Evolutionary conservation across 306 rosid genomes (phyloP).

Genomic region (Dalbergia cochinchinensis): DNA sequence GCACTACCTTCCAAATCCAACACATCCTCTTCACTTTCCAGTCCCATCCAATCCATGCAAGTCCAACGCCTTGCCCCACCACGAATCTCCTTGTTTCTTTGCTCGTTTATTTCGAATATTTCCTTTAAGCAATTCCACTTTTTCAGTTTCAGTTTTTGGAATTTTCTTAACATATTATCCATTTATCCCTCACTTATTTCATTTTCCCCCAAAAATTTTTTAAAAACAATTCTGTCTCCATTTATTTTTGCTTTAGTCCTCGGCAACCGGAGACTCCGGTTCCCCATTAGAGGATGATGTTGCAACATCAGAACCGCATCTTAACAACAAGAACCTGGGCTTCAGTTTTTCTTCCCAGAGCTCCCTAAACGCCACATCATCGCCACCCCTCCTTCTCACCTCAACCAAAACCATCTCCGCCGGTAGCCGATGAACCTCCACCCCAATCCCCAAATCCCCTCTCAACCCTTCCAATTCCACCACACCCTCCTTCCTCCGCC

Average conservation of each 20-base stretch:
- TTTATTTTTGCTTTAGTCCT: not conserved
- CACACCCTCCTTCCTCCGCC: conserved; percentile 54
- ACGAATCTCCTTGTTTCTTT: not conserved
- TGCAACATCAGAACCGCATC: not conserved
- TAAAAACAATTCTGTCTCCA: too few species aligned
- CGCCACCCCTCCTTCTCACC: conserved; percentile 33
- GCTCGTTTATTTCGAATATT: not conserved
- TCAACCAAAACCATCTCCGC: conserved; percentile 49
- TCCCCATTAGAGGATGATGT: conserved; percentile 22
- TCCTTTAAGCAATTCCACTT: not conserved
- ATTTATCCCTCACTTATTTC: not conserved
- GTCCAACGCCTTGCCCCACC: not conserved
- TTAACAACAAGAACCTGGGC: conserved; percentile 39
- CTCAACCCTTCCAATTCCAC: conserved; percentile 49
- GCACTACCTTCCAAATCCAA: not conserved
- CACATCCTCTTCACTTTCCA: not conserved
- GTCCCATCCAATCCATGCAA: not conserved
- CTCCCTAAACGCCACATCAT: not conserved
- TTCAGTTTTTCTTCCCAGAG: conserved; percentile 50
- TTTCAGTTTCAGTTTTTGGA: not conserved
- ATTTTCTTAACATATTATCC: not conserved
- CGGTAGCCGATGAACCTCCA: conserved; percentile 52
- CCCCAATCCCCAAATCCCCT: conserved; percentile 45
- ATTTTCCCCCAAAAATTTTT: not conserved
- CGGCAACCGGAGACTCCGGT: conserved; percentile 8